Conservation (phyloP, 2,329 filamentous ascomycete species). For the Diaporthe ilicicola region DNA sequence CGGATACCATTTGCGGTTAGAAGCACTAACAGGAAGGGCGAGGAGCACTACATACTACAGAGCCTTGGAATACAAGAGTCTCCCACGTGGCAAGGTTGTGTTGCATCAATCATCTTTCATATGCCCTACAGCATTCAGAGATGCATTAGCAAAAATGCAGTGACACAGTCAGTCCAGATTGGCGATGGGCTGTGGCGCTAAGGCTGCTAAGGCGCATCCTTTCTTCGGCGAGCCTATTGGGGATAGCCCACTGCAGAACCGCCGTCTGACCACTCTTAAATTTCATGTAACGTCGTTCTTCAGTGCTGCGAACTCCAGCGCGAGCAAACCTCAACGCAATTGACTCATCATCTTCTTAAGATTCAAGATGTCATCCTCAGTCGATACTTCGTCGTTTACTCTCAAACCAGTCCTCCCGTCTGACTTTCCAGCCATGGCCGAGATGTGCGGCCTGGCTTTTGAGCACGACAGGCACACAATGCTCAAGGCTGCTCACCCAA, state of each 20-base stretch:
- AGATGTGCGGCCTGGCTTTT: constrained; percentile 44
- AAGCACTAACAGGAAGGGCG: too few relatives aligned
- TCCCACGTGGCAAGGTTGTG: too few relatives aligned
- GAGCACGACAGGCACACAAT: constrained; percentile 43
- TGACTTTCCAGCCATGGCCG: constrained; percentile 44
- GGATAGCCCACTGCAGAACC: not conserved
- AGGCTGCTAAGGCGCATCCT: not conserved
- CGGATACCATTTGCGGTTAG: too few relatives aligned
- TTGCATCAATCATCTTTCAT: too few relatives aligned
- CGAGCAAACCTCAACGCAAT: not conserved
- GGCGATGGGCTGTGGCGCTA: not conserved
- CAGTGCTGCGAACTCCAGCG: too few relatives aligned
- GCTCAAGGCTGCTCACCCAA: constrained; percentile 43
- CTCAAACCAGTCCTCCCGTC: constrained; percentile 21
- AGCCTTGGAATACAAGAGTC: too few relatives aligned
- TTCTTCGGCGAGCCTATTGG: constrained; percentile 13
- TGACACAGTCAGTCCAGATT: not conserved
- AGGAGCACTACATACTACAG: too few relatives aligned
- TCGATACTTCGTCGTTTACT: not conserved
- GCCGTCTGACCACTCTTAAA: not conserved
- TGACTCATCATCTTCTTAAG: not conserved
- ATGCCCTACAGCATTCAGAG: too few relatives aligned
- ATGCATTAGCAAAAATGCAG: too few relatives aligned
- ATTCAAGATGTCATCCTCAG: not conserved
- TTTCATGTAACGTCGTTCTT: not conserved